These are phyloP conservation scores for Saposhnikovia divaricata DNA, from an alignment of 129 eudicot species.

Conservation along the genomic window DNA sequence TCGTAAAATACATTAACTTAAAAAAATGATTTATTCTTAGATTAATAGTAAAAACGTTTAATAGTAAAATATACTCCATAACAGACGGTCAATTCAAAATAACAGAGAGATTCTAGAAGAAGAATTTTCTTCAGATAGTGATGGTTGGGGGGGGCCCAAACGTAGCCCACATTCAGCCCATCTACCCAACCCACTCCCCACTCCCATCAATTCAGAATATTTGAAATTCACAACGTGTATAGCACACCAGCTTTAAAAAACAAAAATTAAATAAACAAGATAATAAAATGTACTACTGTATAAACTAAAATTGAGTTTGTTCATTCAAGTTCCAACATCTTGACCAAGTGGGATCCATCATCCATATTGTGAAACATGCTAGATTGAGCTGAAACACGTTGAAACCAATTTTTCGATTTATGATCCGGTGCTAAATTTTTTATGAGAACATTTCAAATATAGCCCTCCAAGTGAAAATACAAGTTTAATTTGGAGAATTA, in stretches of 20 bases:
- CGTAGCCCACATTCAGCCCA: conserved; percentile 4
- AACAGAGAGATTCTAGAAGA: conserved; percentile 1
- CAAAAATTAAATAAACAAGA: background rate
- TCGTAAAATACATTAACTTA: too few relatives aligned
- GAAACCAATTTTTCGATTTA: background rate
- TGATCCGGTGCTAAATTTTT: background rate
- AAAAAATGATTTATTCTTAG: too few relatives aligned
- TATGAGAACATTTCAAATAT: background rate
- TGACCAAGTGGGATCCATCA: background rate
- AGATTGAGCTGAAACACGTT: conserved; percentile 5
- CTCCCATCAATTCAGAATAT: conserved; percentile 3
- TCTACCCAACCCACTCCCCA: background rate
- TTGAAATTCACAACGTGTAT: background rate
- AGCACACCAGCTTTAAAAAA: background rate
- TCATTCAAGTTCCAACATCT: background rate
- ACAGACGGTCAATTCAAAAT: background rate
- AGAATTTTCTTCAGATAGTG: background rate
- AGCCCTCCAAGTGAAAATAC: background rate
- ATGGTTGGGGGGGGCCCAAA: background rate
- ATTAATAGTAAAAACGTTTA: too few relatives aligned
- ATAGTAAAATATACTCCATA: background rate
- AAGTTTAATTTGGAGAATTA: background rate
- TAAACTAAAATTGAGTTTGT: background rate
- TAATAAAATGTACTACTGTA: background rate
- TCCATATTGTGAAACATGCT: background rate